A percentile compares a stretch with the other conserved stretches of the same genome.
These are phyloP conservation scores for Tephrocybe sp. DNA, from an alignment of 768 basidiomycete genomes.

Conservation along the genomic window DNA sequence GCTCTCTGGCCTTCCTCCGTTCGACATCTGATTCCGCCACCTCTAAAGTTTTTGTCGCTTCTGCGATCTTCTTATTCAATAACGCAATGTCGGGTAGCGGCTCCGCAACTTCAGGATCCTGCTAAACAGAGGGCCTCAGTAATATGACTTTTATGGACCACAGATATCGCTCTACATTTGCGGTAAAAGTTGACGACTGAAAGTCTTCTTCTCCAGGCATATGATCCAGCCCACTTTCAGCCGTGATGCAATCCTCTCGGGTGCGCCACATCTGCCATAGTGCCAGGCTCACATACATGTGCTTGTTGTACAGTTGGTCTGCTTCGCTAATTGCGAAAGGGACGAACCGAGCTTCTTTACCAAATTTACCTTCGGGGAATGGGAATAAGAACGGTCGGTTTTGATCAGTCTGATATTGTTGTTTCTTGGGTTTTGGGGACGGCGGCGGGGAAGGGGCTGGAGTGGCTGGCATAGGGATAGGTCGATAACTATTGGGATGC, in stretches of 20 bases:
- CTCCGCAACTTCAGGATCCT: slow-evolving; percentile 63
- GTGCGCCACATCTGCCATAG: slow-evolving; percentile 95
- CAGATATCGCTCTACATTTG: slow-evolving; percentile 33
- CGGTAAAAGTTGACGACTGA: slow-evolving; percentile 47
- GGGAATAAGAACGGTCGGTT: slow-evolving; percentile 92
- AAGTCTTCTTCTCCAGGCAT: slow-evolving; percentile 67
- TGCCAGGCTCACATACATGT: slow-evolving; percentile 87
- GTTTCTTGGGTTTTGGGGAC: slow-evolving; percentile 90
- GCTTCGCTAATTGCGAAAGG: slow-evolving; percentile 97
- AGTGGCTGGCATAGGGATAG: slow-evolving; percentile 70
- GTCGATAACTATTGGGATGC: slow-evolving; percentile 32
- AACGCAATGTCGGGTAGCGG: slow-evolving; percentile 70
- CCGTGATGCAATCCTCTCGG: slow-evolving; percentile 91
- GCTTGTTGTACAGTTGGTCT: slow-evolving; percentile 81
- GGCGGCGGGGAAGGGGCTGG: slow-evolving; percentile 89
- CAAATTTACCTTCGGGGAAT: slow-evolving; percentile 67
- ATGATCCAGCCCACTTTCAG: slow-evolving; percentile 86
- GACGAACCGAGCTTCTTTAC: slow-evolving; percentile 66
- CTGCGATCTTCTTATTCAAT: slow-evolving; percentile 71
- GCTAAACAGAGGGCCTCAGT: slow-evolving; percentile 7
- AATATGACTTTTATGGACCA: background rate
- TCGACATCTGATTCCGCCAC: slow-evolving; percentile 51
- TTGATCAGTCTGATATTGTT: slow-evolving; percentile 98
- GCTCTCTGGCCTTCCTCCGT: slow-evolving; percentile 60
- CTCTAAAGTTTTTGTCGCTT: slow-evolving; percentile 50